Evolutionary conservation across 2,329 filamentous ascomycete genomes (phyloP).

Genomic region (Pseudocercospora musae): DNA sequence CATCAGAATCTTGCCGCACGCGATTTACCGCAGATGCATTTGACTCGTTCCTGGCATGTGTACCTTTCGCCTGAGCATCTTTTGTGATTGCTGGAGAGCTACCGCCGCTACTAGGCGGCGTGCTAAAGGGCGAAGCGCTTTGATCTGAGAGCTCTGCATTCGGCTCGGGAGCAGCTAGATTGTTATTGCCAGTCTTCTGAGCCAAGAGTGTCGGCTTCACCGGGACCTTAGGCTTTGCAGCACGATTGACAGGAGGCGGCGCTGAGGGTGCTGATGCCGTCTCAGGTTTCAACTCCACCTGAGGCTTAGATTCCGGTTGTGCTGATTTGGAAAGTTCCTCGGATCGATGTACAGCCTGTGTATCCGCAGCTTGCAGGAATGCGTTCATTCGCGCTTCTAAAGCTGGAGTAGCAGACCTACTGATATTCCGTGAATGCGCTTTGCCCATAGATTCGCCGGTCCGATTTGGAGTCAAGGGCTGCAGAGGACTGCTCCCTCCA

Average conservation of each 20-base stretch:
- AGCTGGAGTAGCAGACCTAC: slow-evolving; percentile 41
- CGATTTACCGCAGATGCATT: slow-evolving; percentile 29
- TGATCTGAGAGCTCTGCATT: slow-evolving; percentile 41
- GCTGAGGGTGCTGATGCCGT: slow-evolving; percentile 24
- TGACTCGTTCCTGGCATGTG: slow-evolving; percentile 15
- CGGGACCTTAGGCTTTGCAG: slow-evolving; percentile 70
- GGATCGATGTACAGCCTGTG: slow-evolving; percentile 3
- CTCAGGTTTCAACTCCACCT: slow-evolving; percentile 1
- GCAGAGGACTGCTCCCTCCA: slow-evolving; percentile 11
- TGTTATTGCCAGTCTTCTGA: slow-evolving; percentile 22
- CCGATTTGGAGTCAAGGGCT: slow-evolving; percentile 24
- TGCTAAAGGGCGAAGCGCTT: slow-evolving; percentile 75
- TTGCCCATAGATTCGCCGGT: slow-evolving; percentile 29
- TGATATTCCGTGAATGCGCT: slow-evolving; percentile 38
- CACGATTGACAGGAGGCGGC: slow-evolving; percentile 75
- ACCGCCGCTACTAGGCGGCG: slow-evolving; percentile 72
- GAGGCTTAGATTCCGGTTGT: not conserved
- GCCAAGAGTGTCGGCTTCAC: slow-evolving; percentile 29
- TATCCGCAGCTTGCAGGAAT: slow-evolving; percentile 31
- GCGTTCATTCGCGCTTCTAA: slow-evolving; percentile 40
- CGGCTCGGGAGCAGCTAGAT: slow-evolving; percentile 39
- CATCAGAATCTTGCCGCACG: slow-evolving; percentile 28
- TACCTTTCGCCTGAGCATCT: not conserved
- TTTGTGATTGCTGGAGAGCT: slow-evolving; percentile 39
- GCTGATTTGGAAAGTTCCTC: slow-evolving; percentile 1